A percentile compares a stretch with the other conserved stretches of the same genome.
Conservation (phyloP, 2,329 filamentous ascomycete species). For the Talaromyces sp. region DNA sequence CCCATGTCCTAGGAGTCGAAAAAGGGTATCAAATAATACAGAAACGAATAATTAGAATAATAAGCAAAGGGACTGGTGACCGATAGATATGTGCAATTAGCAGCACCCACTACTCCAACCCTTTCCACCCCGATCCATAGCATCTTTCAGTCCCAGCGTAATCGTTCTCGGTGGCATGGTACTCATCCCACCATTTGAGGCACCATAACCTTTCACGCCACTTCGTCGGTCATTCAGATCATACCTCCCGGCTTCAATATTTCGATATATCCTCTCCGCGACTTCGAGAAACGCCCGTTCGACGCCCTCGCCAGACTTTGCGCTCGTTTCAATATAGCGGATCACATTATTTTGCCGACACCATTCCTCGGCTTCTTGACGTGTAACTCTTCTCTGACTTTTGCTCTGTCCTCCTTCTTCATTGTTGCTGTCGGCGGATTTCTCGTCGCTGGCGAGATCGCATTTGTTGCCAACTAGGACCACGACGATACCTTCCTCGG, state of each 20-base stretch:
- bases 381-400: constrained; percentile 69
- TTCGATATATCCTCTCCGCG: constrained; percentile 91
- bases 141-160: constrained; percentile 46
- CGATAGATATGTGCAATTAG: constrained; percentile 20
- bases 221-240: constrained; percentile 89
- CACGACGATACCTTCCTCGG: constrained; percentile 91
- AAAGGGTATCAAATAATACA: constrained; percentile 11
- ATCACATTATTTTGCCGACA: constrained; percentile 79
- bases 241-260: constrained; percentile 92
- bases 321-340: constrained; percentile 92
- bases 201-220: constrained; percentile 70
- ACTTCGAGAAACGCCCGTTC: constrained; percentile 91
- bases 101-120: constrained; percentile 39
- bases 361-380: constrained; percentile 84
- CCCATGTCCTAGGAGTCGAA: background rate
- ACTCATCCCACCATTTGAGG: constrained; percentile 28
- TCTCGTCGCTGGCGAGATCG: constrained; percentile 56
- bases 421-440: constrained; percentile 30
- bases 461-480: constrained; percentile 94
- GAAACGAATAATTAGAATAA: background rate
- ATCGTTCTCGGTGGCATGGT: constrained; percentile 39
- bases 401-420: constrained; percentile 2
- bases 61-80: background rate
- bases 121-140: constrained; percentile 41
- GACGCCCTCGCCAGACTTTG: constrained; percentile 91